phyloP scores from a whole-genome alignment of 2,329 filamentous ascomycete species.

The Didymella pinodella region DNA sequence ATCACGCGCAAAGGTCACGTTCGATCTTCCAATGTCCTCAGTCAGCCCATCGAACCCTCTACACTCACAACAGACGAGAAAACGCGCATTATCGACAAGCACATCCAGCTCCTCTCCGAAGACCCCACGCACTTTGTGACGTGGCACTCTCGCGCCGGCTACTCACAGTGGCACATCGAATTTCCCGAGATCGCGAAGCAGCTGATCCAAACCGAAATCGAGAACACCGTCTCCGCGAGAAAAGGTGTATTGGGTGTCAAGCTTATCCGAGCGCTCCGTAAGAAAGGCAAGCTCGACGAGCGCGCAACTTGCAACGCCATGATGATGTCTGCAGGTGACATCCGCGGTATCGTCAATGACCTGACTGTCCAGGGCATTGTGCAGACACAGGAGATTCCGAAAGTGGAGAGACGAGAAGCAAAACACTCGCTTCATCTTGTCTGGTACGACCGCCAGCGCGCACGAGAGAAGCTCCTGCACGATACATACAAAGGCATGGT shows the following conservation, averaged over 20 bases:
- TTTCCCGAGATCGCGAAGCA: constrained; percentile 75
- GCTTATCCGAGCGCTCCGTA: constrained; percentile 82
- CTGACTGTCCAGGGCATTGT: constrained; percentile 88
- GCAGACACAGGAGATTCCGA: constrained; percentile 92
- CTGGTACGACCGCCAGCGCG: constrained; percentile 83
- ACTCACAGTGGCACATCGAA: constrained; percentile 83
- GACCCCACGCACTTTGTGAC: constrained; percentile 72
- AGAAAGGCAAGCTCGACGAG: constrained; percentile 94
- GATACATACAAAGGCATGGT: constrained; percentile 91
- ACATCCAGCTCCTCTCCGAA: constrained; percentile 75
- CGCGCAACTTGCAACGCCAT: constrained; percentile 82
- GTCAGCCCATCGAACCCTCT: constrained; percentile 37
- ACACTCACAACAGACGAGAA: constrained; percentile 36
- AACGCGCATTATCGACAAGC: constrained; percentile 65
- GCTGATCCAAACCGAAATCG: constrained; percentile 79
- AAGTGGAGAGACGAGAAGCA: constrained; percentile 81
- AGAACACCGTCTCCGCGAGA: constrained; percentile 78
- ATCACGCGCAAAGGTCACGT: constrained; percentile 37
- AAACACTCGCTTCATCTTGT: constrained; percentile 89
- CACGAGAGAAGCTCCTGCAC: constrained; percentile 74
- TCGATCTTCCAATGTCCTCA: constrained; percentile 31
- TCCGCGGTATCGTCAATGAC: constrained; percentile 82
- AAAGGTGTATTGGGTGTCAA: constrained; percentile 81
- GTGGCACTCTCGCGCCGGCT: constrained; percentile 68
- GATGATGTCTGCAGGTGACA: constrained; percentile 83